phyloP scores from a whole-genome alignment of 208 protist genomes.

The Leishmania gerbilli region DNA sequence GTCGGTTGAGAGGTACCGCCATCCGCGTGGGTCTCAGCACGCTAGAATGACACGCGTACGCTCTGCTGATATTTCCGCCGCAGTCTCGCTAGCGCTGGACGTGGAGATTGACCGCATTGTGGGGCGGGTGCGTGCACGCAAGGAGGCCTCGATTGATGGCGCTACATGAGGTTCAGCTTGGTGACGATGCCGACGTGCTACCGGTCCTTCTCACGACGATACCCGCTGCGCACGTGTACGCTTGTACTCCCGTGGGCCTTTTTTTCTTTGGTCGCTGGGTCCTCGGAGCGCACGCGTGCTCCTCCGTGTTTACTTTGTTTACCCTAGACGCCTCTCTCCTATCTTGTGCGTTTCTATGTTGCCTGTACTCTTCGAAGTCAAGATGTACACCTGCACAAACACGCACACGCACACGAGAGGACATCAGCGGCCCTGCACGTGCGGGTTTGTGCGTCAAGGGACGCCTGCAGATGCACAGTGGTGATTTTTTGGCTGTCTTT shows the following conservation, averaged over 20 bases:
- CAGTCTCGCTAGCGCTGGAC: constrained; percentile 4
- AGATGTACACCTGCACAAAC: neutral
- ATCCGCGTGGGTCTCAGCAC: neutral
- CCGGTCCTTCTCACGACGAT: too few species aligned
- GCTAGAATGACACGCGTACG: neutral
- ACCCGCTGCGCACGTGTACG: neutral
- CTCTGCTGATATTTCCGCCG: neutral
- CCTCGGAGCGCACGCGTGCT: too few species aligned
- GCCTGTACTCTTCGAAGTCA: neutral
- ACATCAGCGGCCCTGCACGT: too few species aligned
- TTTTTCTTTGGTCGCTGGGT: too few species aligned
- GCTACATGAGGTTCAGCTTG: neutral
- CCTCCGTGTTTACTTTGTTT: too few species aligned
- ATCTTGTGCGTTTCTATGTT: too few species aligned
- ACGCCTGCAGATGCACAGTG: neutral
- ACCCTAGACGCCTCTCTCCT: too few species aligned
- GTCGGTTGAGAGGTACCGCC: neutral
- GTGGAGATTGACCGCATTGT: constrained; percentile 15
- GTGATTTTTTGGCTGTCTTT: neutral
- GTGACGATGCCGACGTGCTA: neutral
- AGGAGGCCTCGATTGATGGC: neutral
- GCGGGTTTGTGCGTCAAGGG: neutral
- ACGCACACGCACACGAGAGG: too few species aligned
- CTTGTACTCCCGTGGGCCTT: neutral
- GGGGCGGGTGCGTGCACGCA: neutral